Percentiles rank a stretch among this genome's conserved stretches.
Evolutionary conservation across 208 protist genomes (phyloP).

Genomic region (Angomonas deanei): DNA sequence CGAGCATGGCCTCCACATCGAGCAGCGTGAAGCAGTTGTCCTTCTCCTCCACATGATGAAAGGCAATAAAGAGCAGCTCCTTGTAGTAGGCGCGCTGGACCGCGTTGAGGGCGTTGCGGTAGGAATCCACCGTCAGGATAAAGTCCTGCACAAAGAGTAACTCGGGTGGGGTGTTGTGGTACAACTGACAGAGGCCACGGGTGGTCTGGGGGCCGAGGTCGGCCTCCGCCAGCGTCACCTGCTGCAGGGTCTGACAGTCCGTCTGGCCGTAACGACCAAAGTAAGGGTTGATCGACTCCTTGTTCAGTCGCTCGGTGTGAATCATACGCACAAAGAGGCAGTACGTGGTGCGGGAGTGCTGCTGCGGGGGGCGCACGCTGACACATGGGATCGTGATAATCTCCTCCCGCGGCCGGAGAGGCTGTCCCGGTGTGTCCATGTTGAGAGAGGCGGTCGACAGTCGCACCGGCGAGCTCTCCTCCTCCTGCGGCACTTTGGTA

Average conservation of each 20-base stretch:
- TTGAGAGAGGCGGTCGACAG: neutral
- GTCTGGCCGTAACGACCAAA: conserved; percentile 89
- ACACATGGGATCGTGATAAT: conserved; percentile 9
- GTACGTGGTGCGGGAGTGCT: conserved; percentile 8
- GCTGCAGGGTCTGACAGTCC: conserved; percentile 37
- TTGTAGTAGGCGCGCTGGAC: conserved; percentile 71
- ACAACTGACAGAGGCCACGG: conserved; percentile 4
- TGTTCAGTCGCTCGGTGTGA: conserved; percentile 50
- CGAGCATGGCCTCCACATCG: conserved; percentile 51
- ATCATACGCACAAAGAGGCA: conserved; percentile 79
- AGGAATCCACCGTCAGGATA: conserved; percentile 72
- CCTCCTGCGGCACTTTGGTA: neutral
- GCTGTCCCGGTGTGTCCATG: neutral
- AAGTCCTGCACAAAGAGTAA: conserved; percentile 74
- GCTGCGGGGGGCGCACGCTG: conserved; percentile 40
- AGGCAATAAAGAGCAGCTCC: conserved; percentile 77
- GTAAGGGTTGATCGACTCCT: conserved; percentile 83
- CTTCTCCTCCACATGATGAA: conserved; percentile 26
- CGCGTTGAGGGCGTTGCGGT: conserved; percentile 58
- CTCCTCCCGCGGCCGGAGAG: neutral
- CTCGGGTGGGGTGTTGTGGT: conserved; percentile 9
- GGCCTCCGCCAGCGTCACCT: conserved; percentile 21
- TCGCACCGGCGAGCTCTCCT: neutral
- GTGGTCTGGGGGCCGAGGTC: neutral
- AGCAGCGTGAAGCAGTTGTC: conserved; percentile 46